Base-by-base conservation (phyloP, 495 filamentous ascomycete genomes). In the Talaromyces borbonicus region DNA sequence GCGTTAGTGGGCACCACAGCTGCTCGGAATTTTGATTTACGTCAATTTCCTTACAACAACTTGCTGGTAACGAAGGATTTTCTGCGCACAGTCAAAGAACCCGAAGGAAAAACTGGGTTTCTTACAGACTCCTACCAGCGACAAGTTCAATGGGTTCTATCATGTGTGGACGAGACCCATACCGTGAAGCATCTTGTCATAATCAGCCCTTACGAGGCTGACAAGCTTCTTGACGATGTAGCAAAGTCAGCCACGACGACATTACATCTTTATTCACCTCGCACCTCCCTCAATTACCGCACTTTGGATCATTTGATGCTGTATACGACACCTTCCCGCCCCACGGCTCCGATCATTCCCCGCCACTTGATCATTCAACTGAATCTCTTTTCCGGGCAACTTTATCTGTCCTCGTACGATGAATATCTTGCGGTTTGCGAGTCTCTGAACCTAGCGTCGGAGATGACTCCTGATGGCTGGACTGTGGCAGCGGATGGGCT, bases 351-450 rank as follows among this genome's bases (percentile, higher is more conserved):
- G n/a, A 38, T 3, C n/a, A 43, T n/a, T 33, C 52, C 57, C 43
- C 56, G 14, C 14, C 32, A 50, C 0, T 48, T 72, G 16, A 33
- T 61, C 1, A 55, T 62, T 2, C 66, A 80, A 40, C 66, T 86
- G 9, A 81, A 82, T 49, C 63, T 87, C 5, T 87, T 85, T 52
- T 67, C 83, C 0, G 82, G 83, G 8, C 76, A 81, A 47, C 66
- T 86, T 0, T 87, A 83, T 56, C 58, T 87, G 6, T 44, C 43
- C 9, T 66, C 65, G 1, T 77, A 68, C 42, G 43, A 57, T 2
- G 70, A 83, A 36, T 87, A 84, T 52, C 32, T 61, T 4, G 46
- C 50, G 22, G 35, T 48, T 16, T 20, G n/a, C 48, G 7, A 35
- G 78, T 1, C 84, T 77, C 48, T 49, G 59, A 4, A 56, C 74